phyloP scores from a whole-genome alignment of 2,329 filamentous ascomycete species.

The Tricladium varicosporioides region DNA sequence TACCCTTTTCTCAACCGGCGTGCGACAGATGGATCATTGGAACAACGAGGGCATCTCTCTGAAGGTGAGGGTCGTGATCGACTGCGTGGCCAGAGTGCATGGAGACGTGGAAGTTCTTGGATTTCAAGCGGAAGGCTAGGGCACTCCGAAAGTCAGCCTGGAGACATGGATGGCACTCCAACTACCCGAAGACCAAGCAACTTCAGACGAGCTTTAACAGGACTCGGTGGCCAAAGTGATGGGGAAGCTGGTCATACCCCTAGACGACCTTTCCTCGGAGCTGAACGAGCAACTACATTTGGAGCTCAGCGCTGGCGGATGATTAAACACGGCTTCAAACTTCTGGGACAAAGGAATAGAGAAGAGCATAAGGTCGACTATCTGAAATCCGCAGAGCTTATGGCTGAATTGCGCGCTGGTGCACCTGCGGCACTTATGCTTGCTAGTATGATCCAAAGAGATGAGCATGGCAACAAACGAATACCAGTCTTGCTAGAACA shows the following conservation, averaged over 20 bases:
- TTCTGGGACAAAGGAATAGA: slow-evolving; percentile 70
- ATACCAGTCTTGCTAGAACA: slow-evolving; percentile 96
- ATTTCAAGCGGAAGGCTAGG: slow-evolving; percentile 48
- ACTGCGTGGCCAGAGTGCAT: slow-evolving; percentile 51
- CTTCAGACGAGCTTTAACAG: slow-evolving; percentile 59
- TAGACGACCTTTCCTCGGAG: slow-evolving; percentile 55
- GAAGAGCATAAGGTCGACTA: slow-evolving; percentile 85
- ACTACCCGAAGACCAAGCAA: slow-evolving; percentile 59
- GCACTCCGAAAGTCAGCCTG: slow-evolving; percentile 48
- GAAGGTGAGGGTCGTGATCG: slow-evolving; percentile 73
- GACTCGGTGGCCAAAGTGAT: slow-evolving; percentile 60
- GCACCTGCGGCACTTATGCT: slow-evolving; percentile 91
- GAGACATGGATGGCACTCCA: slow-evolving; percentile 51
- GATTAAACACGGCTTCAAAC: slow-evolving; percentile 83
- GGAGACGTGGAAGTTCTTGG: slow-evolving; percentile 53
- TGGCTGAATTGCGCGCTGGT: slow-evolving; percentile 90
- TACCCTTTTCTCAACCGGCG: slow-evolving; percentile 58
- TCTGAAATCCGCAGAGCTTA: slow-evolving; percentile 91
- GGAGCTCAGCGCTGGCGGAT: slow-evolving; percentile 87
- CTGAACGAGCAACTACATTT: slow-evolving; percentile 69
- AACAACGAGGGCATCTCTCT: slow-evolving; percentile 64
- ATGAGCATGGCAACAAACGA: slow-evolving; percentile 91
- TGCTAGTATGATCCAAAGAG: slow-evolving; percentile 95
- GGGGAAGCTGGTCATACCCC: slow-evolving; percentile 57
- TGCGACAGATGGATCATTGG: slow-evolving; percentile 58